Evolutionary conservation across 73 alveolate genomes (phyloP).

Genomic region (Strombidium stylifer): DNA sequence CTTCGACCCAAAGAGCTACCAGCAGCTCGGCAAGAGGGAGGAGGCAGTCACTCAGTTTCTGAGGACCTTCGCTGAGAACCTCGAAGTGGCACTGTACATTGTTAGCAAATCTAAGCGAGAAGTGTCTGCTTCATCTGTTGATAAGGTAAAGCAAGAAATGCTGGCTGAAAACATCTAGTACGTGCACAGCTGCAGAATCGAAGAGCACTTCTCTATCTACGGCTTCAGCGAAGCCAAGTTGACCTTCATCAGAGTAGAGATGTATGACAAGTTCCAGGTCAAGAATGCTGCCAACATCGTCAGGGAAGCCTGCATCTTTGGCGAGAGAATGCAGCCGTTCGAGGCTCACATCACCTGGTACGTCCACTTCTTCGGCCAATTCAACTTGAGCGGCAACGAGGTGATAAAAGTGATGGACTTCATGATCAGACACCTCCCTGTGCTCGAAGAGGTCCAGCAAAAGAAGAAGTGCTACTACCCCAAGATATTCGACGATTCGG

Average conservation of each 20-base stretch:
- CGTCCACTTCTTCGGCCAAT: conserved; percentile 86
- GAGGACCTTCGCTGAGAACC: conserved; percentile 3
- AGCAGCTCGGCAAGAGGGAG: too few species aligned
- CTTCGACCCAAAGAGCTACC: conserved; percentile 3
- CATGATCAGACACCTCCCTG: conserved; percentile 26
- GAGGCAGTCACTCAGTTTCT: conserved; percentile 10
- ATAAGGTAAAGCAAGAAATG: background rate
- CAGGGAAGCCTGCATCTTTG: conserved; percentile 56
- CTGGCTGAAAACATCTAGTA: conserved; percentile 8
- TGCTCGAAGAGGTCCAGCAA: conserved; percentile 5
- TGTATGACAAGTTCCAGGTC: conserved; percentile 67
- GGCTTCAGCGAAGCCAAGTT: conserved; percentile 72
- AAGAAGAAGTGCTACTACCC: conserved; percentile 22
- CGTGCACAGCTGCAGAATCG: conserved; percentile 68
- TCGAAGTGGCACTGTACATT: conserved; percentile 40
- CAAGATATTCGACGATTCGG: background rate
- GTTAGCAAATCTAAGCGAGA: background rate
- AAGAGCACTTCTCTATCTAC: conserved; percentile 69
- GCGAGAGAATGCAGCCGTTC: conserved; percentile 71
- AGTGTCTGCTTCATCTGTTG: conserved; percentile 17
- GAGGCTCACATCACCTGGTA: conserved; percentile 87
- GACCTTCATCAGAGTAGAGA: conserved; percentile 74
- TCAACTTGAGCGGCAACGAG: conserved; percentile 79
- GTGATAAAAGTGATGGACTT: conserved; percentile 57
- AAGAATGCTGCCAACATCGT: conserved; percentile 63